Conservation (phyloP, 192 early-diverging fungal genomes). For the Backusella macrospora region DNA sequence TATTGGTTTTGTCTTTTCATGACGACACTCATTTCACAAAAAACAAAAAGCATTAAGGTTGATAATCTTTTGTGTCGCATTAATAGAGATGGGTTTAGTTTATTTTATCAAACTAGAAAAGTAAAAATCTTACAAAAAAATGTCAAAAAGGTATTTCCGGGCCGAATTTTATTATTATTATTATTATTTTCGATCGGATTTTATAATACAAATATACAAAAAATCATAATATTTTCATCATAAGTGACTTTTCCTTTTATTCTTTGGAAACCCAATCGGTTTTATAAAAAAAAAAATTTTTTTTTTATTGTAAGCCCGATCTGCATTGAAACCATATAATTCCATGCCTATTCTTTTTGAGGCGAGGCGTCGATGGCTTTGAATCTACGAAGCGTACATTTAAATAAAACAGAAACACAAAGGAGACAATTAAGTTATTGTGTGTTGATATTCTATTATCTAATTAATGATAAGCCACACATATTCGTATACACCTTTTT, state of each 20-base stretch:
- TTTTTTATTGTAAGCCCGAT: conserved; percentile 1
- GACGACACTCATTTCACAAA: conserved; percentile 1
- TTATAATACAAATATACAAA: conserved; percentile 12
- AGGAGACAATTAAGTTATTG: too few species aligned
- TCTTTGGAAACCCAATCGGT: conserved; percentile 12
- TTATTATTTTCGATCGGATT: background rate
- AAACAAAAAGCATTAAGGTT: background rate
- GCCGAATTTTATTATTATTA: background rate
- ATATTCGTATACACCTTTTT: too few species aligned
- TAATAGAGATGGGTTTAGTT: background rate
- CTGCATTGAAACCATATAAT: conserved; percentile 7
- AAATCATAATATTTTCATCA: background rate
- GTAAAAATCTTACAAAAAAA: background rate
- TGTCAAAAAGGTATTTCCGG: background rate
- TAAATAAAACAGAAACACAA: background rate
- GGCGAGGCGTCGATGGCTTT: background rate
- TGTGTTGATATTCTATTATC: too few species aligned
- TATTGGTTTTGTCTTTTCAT: conserved; percentile 13
- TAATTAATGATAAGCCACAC: too few species aligned
- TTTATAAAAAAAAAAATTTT: background rate
- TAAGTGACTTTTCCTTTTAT: background rate
- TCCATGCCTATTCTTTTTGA: background rate
- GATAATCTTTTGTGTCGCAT: background rate
- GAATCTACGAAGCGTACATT: conserved; percentile 5
- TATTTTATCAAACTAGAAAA: background rate